Evolutionary conservation across 495 filamentous ascomycete genomes (phyloP).

Genomic region (Pseudoneurospora amorphoporcata): DNA sequence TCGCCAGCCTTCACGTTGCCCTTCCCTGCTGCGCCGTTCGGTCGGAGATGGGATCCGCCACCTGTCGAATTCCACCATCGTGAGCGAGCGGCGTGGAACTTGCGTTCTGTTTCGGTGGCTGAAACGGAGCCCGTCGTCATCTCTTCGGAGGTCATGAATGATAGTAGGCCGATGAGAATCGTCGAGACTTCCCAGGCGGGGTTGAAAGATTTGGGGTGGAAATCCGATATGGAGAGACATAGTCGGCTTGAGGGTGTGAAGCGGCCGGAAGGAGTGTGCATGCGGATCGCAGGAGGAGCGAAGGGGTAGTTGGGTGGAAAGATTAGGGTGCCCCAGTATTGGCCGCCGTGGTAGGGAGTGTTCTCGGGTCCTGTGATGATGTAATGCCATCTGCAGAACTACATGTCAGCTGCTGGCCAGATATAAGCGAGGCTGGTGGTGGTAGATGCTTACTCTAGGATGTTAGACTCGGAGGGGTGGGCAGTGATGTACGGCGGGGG

Average conservation of each 20-base stretch:
- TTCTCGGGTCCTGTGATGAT: constrained; percentile 92
- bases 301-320: constrained; percentile 97
- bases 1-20: constrained; percentile 30
- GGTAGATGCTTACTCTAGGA: constrained; percentile 58
- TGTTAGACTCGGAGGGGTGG: constrained; percentile 89
- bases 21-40: constrained; percentile 27
- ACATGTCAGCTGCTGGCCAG: constrained; percentile 2
- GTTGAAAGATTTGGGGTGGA: constrained; percentile 96
- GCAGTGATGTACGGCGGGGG: constrained; percentile 90
- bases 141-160: constrained; percentile 97
- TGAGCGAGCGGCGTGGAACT: constrained; percentile 63
- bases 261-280: constrained; percentile 94
- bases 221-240: constrained; percentile 91
- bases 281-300: constrained; percentile 91
- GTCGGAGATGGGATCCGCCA: constrained; percentile 61
- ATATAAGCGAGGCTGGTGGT: neutral
- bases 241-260: constrained; percentile 89
- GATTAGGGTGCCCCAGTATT: constrained; percentile 95
- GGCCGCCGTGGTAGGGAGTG: constrained; percentile 87
- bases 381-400: constrained; percentile 77
- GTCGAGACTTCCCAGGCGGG: constrained; percentile 98
- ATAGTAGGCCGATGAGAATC: constrained; percentile 86
- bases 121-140: constrained; percentile 95
- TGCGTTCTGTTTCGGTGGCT: constrained; percentile 67
- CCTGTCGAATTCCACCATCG: constrained; percentile 97